These are phyloP conservation scores for Xylaria telfairii DNA, from an alignment of 495 filamentous ascomycete species.

Conservation along the genomic window DNA sequence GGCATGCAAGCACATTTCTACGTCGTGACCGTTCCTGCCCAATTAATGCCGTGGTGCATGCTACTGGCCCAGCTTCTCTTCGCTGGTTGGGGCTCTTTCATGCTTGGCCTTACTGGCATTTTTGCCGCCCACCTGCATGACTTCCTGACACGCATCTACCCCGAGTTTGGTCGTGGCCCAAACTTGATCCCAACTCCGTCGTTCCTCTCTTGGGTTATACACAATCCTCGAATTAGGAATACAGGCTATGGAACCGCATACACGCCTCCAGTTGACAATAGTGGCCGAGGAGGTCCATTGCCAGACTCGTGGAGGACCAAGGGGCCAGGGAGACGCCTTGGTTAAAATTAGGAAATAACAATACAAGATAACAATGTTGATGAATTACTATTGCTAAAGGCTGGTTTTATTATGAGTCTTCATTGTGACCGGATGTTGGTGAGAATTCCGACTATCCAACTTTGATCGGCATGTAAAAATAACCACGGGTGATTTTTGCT, in stretches of 20 bases:
- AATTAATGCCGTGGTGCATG: conserved; percentile 78
- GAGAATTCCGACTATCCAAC: background rate
- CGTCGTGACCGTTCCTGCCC: conserved; percentile 76
- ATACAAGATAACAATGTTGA: conserved; percentile 20
- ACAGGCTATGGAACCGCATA: conserved; percentile 66
- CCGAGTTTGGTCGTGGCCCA: conserved; percentile 77
- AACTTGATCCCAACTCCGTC: conserved; percentile 74
- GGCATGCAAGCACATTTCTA: conserved; percentile 72
- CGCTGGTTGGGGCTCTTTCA: conserved; percentile 51
- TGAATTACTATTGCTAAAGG: background rate
- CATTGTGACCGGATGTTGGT: background rate
- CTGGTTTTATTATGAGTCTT: background rate
- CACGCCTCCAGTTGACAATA: conserved; percentile 43
- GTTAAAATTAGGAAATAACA: conserved; percentile 34
- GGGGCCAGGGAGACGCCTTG: conserved; percentile 73
- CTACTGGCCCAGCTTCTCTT: conserved; percentile 70
- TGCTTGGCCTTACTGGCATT: conserved; percentile 70
- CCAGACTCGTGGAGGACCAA: conserved; percentile 68
- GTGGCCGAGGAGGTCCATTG: conserved; percentile 49
- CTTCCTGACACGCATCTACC: conserved; percentile 82
- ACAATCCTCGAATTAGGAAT: conserved; percentile 49
- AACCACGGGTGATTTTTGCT: background rate
- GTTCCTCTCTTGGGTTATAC: conserved; percentile 68
- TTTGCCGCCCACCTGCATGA: conserved; percentile 84
- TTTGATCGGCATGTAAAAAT: background rate